Evolutionary conservation across 192 early-diverging fungal species (phyloP).

Genomic region (Podila epicladia): DNA sequence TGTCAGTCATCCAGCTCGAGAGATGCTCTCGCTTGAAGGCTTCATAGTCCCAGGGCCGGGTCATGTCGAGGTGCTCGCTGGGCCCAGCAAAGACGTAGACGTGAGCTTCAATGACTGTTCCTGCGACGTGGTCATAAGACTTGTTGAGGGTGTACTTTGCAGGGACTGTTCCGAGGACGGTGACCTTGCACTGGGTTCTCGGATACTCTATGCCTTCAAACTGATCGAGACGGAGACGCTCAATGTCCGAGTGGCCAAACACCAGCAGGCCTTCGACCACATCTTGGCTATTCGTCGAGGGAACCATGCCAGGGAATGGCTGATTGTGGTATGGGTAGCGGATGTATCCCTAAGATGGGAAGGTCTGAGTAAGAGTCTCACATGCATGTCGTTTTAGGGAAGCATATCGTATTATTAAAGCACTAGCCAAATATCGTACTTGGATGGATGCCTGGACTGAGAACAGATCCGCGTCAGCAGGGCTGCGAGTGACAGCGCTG

Average conservation of each 20-base stretch:
- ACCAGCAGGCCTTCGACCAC: slow-evolving; percentile 24
- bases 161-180: slow-evolving; percentile 1
- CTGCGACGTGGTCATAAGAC: not conserved
- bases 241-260: slow-evolving; percentile 23
- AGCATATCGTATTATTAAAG: not conserved
- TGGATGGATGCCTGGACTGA: slow-evolving; percentile 13
- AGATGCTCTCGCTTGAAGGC: slow-evolving; percentile 27
- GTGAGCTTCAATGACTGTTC: slow-evolving; percentile 1
- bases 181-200: not conserved
- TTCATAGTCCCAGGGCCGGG: slow-evolving; percentile 24
- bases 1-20: slow-evolving; percentile 8
- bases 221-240: slow-evolving; percentile 23
- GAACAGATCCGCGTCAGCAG: slow-evolving; percentile 9
- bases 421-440: not conserved
- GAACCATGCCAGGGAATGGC: slow-evolving; percentile 36
- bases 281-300: slow-evolving; percentile 1
- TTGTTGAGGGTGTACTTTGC: slow-evolving; percentile 1
- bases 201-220: slow-evolving; percentile 38
- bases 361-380: not conserved
- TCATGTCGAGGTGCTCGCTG: slow-evolving; percentile 13
- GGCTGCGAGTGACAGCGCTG: slow-evolving; percentile 12
- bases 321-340: slow-evolving; percentile 35
- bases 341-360: slow-evolving; percentile 11
- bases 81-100: slow-evolving; percentile 26
- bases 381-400: not conserved